These are phyloP conservation scores for Sporisorium reilianum DNA, from an alignment of 1,284 basidiomycete species.

Conservation along the genomic window DNA sequence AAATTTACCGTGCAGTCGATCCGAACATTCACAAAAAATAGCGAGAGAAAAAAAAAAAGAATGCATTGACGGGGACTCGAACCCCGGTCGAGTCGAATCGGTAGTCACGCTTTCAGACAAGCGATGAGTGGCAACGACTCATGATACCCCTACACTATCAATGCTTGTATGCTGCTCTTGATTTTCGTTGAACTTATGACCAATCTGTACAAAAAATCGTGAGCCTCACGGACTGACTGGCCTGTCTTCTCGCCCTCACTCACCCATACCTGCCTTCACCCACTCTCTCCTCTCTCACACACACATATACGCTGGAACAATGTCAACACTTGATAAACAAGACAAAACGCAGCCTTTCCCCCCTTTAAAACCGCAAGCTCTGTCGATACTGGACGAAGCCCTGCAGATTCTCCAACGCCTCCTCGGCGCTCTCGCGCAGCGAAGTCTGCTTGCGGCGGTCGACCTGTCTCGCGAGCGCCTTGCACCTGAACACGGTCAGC, in stretches of 20 bases:
- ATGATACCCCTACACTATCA: slow-evolving; percentile 54
- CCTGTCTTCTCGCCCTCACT: not conserved
- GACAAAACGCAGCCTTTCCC: not conserved
- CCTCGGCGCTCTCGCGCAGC: slow-evolving; percentile 71
- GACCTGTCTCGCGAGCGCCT: slow-evolving; percentile 64
- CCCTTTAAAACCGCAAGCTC: slow-evolving; percentile 18
- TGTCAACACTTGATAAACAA: too few species aligned
- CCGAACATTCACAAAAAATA: not conserved
- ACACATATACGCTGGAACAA: too few species aligned
- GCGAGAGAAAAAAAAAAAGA: slow-evolving; percentile 2
- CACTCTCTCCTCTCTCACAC: not conserved
- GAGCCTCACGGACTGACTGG: too few species aligned
- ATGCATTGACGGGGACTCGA: slow-evolving; percentile 61
- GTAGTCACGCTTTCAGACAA: slow-evolving; percentile 14
- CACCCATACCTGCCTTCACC: too few species aligned
- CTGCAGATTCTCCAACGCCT: slow-evolving; percentile 79
- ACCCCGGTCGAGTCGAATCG: slow-evolving; percentile 56
- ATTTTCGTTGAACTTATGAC: too few species aligned
- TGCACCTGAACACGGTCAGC: slow-evolving; percentile 34
- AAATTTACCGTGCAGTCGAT: not conserved
- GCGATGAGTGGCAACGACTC: slow-evolving; percentile 46
- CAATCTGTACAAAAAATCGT: too few species aligned
- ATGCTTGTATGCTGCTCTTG: too few species aligned
- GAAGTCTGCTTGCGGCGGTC: slow-evolving; percentile 71
- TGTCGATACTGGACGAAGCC: slow-evolving; percentile 88